Base-by-base conservation (phyloP, 148 eudicot genomes). In the Heliosperma pusillum region DNA sequence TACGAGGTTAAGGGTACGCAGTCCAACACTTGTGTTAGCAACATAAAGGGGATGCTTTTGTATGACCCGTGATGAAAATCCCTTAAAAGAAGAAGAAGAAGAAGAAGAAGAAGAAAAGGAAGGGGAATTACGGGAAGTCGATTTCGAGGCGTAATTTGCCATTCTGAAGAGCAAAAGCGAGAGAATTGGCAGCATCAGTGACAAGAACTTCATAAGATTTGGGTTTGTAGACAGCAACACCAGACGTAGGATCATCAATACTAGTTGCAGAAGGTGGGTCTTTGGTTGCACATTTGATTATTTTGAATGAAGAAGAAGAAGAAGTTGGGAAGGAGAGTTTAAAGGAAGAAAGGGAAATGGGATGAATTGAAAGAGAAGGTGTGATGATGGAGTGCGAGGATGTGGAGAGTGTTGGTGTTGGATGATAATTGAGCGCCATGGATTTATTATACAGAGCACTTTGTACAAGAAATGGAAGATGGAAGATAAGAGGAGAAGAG, bases 141-240 rank as follows among this genome's bases (percentile, higher is more conserved):
- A 94, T 94, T 80, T 94, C 98, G 75, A 94, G 83, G 45, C 97
- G 91, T 44, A 66, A 74, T 72, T 85, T 91, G 22, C 93, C 97
- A 52, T 94, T 86, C 19, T 82, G 82, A 3, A 94, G 88, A 65
- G 98, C 98, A 44, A 55, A 33, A 71, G 83, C 85, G 19, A 91
- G 90, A 24, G 88, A 84, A 81, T 82, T 87, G 24, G 97, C 88
- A 1, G 98, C 98, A 71, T 94, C 98, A 3, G 93, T 69, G 21
- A 87, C 88, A 7, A 94, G 94, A 62, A 90, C 97, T 57, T 91
- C 89, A 57, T 87, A 94, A 2, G 97, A 94, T 75, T 84, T 94
- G 53, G 98, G 98, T 81, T 94, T 94, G 82, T 91, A 94, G 64
- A 94, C 88, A 5, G 95, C 52, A 24, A 94, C 95, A 16, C 98